Evolutionary conservation across 2,329 filamentous ascomycete species (phyloP).

Genomic region (Botrytis medusae): DNA sequence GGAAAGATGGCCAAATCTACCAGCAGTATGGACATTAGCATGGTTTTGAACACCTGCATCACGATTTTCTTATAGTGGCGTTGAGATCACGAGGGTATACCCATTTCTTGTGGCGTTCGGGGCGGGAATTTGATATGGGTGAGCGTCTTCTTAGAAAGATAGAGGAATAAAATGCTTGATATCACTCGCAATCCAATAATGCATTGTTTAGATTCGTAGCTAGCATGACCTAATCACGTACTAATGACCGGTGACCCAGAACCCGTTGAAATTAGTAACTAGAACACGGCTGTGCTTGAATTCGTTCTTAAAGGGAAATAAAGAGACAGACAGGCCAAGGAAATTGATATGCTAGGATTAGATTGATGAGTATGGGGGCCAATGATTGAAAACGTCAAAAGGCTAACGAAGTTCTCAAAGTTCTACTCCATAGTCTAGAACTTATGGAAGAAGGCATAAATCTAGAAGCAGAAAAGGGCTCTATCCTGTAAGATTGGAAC

Average conservation of each 20-base stretch:
- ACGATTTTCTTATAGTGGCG: slow-evolving; percentile 13
- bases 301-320: neutral
- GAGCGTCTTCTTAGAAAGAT: neutral
- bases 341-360: slow-evolving; percentile 19
- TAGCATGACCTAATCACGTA: neutral
- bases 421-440: slow-evolving; percentile 14
- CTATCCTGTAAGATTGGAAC: neutral
- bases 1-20: slow-evolving; percentile 87
- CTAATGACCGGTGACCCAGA: neutral
- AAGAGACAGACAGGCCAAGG: neutral
- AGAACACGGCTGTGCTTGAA: slow-evolving; percentile 1
- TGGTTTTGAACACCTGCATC: slow-evolving; percentile 67
- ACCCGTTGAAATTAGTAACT: neutral
- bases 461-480: neutral
- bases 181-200: neutral
- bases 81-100: slow-evolving; percentile 21
- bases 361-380: neutral
- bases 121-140: neutral
- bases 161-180: neutral
- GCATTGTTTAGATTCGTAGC: neutral
- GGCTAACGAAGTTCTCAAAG: neutral
- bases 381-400: neutral
- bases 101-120: slow-evolving; percentile 20
- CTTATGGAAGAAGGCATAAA: neutral
- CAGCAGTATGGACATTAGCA: slow-evolving; percentile 88